Conservation (phyloP, 2,329 filamentous ascomycete species). For the Botrytis deweyae region DNA sequence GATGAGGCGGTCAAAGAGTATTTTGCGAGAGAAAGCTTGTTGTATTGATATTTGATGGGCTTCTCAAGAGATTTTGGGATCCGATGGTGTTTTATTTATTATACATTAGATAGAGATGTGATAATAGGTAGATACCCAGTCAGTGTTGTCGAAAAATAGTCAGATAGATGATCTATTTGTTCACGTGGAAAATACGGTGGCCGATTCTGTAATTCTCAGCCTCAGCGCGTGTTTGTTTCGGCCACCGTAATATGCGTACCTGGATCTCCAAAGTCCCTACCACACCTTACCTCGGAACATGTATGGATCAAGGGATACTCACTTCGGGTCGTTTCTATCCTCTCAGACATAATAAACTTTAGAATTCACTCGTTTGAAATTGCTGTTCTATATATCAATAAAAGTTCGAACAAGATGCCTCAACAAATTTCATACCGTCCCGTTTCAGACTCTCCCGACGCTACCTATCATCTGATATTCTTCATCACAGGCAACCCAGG, state of each 20-base stretch:
- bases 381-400: not conserved
- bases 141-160: not conserved
- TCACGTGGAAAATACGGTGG: not conserved
- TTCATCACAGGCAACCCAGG: conserved; percentile 78
- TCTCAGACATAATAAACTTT: not conserved
- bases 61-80: not conserved
- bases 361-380: not conserved
- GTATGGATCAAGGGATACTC: not conserved
- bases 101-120: no score
- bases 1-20: not conserved
- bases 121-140: not conserved
- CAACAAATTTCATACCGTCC: conserved; percentile 30
- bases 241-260: not conserved
- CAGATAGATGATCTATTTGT: not conserved
- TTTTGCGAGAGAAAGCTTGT: not conserved
- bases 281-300: no score
- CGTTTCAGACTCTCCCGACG: conserved; percentile 19
- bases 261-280: not conserved
- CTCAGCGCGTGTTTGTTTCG: fast-evolving
- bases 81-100: not conserved
- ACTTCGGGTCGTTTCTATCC: not conserved
- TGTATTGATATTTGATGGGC: not conserved
- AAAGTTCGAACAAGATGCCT: not conserved
- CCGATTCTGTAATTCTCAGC: not conserved
- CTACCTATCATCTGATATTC: conserved; percentile 55